A percentile compares a stretch with the other conserved stretches of the same genome.
Conservation (phyloP, 352 stramenopile genomes). For the Poterioochromonas sp. region DNA sequence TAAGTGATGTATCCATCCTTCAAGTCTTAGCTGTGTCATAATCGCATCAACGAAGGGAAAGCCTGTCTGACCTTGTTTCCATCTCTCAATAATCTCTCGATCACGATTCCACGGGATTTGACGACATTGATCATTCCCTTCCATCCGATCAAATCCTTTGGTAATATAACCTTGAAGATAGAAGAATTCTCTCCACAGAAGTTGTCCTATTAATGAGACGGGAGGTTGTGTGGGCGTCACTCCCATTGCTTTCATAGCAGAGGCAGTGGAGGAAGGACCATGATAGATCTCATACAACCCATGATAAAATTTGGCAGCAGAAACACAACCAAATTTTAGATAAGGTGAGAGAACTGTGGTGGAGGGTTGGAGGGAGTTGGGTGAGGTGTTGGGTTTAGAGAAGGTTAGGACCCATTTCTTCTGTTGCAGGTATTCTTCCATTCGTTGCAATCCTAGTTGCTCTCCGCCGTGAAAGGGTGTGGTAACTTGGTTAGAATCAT, state of each 20-base stretch:
- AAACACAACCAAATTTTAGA: conserved; percentile 83
- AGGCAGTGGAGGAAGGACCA: conserved; percentile 31
- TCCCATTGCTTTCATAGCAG: no score
- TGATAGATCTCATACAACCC: conserved; percentile 52
- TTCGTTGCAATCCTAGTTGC: conserved; percentile 36
- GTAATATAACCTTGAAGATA: conserved; percentile 60
- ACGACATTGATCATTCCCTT: conserved; percentile 75
- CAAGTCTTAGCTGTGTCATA: conserved; percentile 80
- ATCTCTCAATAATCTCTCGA: conserved; percentile 75
- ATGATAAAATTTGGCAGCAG: conserved; percentile 75
- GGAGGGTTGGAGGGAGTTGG: conserved; percentile 72
- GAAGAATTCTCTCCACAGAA: conserved; percentile 91
- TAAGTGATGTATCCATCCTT: conserved; percentile 66
- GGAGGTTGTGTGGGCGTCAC: conserved; percentile 15
- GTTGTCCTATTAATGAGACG: conserved; percentile 41
- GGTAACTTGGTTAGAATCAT: not conserved
- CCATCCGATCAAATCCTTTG: conserved; percentile 5
- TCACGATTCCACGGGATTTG: conserved; percentile 75
- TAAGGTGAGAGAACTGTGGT: conserved; percentile 91
- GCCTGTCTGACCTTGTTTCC: conserved; percentile 84
- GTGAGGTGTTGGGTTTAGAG: conserved; percentile 92
- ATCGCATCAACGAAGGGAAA: conserved; percentile 96
- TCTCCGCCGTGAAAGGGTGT: conserved; percentile 46
- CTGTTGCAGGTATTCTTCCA: conserved; percentile 44
- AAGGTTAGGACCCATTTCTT: conserved; percentile 78